Percentiles rank a stretch among this genome's conserved stretches.
Conservation (phyloP, 495 filamentous ascomycete genomes). For the Annulohypoxylon stygium region DNA sequence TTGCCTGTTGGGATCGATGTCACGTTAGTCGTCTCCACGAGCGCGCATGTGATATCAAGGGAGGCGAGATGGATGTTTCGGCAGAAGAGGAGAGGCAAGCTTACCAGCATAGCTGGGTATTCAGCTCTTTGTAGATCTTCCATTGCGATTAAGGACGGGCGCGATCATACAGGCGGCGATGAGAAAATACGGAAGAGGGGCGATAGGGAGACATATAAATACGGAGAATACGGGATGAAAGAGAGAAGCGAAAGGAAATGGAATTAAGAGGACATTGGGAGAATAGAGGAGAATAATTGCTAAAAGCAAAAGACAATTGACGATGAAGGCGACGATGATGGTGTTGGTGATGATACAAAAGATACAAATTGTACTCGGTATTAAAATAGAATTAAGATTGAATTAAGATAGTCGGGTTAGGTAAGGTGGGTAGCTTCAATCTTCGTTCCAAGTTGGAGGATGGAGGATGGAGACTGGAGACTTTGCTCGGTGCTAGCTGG, state of each 20-base stretch:
- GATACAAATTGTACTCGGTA: constrained; percentile 23
- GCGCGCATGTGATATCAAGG: constrained; percentile 26
- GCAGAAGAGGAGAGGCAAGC: constrained; percentile 46
- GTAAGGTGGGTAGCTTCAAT: constrained; percentile 28
- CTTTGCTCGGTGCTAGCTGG: no score
- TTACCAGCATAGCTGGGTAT: constrained; percentile 96
- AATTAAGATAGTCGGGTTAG: constrained; percentile 16
- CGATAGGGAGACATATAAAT: constrained; percentile 51
- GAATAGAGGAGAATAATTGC: constrained; percentile 37
- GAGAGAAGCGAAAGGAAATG: constrained; percentile 39
- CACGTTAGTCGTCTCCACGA: constrained; percentile 25
- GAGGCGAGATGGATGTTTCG: background rate
- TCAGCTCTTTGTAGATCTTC: constrained; percentile 88
- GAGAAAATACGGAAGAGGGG: constrained; percentile 44
- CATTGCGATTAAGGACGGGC: constrained; percentile 65
- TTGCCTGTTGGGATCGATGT: constrained; percentile 68
- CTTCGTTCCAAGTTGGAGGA: background rate
- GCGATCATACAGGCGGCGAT: constrained; percentile 40
- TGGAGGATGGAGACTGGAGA: background rate
- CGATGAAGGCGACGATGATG: constrained; percentile 25
- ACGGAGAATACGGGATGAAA: constrained; percentile 28
- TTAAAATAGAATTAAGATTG: constrained; percentile 9
- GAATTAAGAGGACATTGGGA: constrained; percentile 40
- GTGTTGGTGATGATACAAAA: constrained; percentile 33
- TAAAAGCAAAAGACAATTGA: constrained; percentile 33